Conservation (phyloP, 768 basidiomycete species). For the Russula ochroleuca region DNA sequence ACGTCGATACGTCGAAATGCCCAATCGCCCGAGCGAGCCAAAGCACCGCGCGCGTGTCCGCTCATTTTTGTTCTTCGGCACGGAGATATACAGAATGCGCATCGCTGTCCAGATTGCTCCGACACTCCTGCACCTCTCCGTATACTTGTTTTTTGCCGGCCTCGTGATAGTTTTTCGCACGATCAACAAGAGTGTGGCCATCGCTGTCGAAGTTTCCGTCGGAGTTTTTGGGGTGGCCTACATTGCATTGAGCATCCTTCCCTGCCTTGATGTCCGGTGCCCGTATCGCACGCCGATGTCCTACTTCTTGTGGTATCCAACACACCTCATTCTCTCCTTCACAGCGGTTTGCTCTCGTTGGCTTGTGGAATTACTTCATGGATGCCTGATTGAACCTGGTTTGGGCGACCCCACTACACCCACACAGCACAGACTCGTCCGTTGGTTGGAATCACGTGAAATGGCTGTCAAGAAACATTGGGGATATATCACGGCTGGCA, state of each 20-base stretch:
- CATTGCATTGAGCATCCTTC: background rate
- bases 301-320: background rate
- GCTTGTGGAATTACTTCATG: background rate
- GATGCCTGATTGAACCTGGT: too few relatives aligned
- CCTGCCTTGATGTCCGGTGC: background rate
- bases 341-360: background rate
- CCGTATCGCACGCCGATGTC: background rate
- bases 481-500: background rate
- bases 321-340: background rate
- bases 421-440: too few relatives aligned
- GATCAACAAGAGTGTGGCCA: background rate
- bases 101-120: background rate
- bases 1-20: background rate
- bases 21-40: background rate
- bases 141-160: background rate
- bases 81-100: background rate
- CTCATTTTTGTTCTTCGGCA: background rate
- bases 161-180: background rate
- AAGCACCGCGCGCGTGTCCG: background rate
- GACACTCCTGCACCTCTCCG: background rate
- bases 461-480: background rate
- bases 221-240: background rate
- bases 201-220: background rate
- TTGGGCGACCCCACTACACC: conserved; percentile 28
- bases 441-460: too few relatives aligned